Conservation (phyloP, 2,329 filamentous ascomycete genomes). For the Colletotrichum echinochloae region DNA sequence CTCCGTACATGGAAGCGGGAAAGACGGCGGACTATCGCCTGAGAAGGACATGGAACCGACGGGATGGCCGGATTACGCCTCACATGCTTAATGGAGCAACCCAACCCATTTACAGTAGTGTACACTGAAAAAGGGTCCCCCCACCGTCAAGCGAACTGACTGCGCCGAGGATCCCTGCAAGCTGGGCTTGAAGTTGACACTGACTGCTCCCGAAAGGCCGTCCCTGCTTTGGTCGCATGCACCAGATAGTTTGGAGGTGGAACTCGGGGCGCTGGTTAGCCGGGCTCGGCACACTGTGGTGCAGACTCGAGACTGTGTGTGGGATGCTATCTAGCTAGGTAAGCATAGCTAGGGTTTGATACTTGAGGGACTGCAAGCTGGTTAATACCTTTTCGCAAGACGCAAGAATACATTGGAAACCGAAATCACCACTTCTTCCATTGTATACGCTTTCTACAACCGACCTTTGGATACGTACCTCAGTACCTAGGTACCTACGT, state of each 20-base stretch:
- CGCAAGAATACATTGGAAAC: too few species aligned
- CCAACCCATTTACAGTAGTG: constrained; percentile 10
- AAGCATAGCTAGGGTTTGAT: too few species aligned
- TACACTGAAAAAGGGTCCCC: neutral
- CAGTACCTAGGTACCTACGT: too few species aligned
- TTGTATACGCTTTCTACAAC: too few species aligned
- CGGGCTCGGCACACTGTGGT: constrained; percentile 32
- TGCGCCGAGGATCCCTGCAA: constrained; percentile 23
- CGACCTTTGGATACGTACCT: too few species aligned
- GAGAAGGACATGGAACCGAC: constrained; percentile 37
- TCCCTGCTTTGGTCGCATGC: constrained; percentile 34
- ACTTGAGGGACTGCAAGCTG: too few species aligned
- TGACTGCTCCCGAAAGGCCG: constrained; percentile 26
- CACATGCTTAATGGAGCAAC: constrained; percentile 36
- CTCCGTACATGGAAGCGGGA: neutral
- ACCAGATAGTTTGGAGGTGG: constrained; percentile 19
- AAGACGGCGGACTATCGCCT: constrained; percentile 15
- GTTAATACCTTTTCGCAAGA: too few species aligned
- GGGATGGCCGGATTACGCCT: constrained; percentile 39
- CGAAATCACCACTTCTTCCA: too few species aligned
- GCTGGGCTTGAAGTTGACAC: constrained; percentile 17
- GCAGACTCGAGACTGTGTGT: constrained; percentile 5
- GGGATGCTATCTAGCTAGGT: too few species aligned
- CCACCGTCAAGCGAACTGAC: constrained; percentile 18
- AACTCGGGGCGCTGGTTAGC: constrained; percentile 19